Evolutionary conservation across 345 rosid species (phyloP).

Genomic region (Aethionema arabicum): DNA sequence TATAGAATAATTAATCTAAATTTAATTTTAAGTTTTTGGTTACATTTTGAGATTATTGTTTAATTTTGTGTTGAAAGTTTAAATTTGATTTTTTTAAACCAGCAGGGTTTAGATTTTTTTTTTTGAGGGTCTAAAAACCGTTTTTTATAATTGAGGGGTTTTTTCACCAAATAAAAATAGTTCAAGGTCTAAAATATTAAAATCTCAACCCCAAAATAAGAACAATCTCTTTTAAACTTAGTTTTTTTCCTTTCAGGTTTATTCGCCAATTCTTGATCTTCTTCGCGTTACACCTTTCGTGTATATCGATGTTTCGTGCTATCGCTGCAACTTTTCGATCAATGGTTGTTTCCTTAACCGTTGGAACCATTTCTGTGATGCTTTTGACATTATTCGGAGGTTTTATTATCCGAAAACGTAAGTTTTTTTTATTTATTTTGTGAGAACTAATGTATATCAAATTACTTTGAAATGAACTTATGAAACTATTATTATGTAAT

Average conservation of each 20-base stretch:
- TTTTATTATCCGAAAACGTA: conserved; percentile 49
- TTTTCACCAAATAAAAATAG: too few species aligned
- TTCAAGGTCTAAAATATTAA: too few species aligned
- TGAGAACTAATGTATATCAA: not conserved
- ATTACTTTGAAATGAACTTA: not conserved
- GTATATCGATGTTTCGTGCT: conserved; percentile 51
- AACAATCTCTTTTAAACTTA: not conserved
- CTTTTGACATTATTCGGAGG: conserved; percentile 57
- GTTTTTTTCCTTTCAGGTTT: conserved; percentile 39
- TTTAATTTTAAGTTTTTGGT: too few species aligned
- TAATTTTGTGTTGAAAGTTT: too few species aligned
- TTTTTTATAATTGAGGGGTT: too few species aligned
- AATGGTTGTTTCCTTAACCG: conserved; percentile 47
- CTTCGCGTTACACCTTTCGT: conserved; percentile 50
- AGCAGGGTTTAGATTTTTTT: too few species aligned
- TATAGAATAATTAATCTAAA: too few species aligned
- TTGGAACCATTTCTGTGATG: conserved; percentile 41
- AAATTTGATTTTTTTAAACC: too few species aligned
- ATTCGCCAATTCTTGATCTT: conserved; percentile 55
- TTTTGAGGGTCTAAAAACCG: too few species aligned
- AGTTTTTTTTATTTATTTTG: conserved; percentile 9
- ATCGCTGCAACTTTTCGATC: conserved; percentile 48
- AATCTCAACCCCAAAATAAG: too few species aligned
- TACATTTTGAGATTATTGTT: too few species aligned
- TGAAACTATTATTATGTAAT: not conserved